A percentile compares a stretch with the other conserved stretches of the same genome.
phyloP scores from a whole-genome alignment of 352 stramenopile genomes.

The Pythium oligandrum region DNA sequence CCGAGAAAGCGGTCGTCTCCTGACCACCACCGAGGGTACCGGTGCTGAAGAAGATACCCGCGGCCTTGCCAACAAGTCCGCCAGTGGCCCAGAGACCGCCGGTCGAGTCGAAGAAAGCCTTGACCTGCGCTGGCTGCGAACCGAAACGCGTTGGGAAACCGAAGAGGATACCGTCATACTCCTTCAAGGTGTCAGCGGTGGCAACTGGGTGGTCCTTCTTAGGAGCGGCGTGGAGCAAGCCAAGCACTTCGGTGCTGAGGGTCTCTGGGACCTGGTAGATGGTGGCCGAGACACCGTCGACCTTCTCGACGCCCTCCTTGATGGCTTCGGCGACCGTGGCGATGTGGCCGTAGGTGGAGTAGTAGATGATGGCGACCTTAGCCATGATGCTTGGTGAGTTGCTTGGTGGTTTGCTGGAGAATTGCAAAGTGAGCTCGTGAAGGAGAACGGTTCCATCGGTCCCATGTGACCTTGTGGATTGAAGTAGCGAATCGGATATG shows the following conservation, averaged over 20 bases:
- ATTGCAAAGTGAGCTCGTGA: no score
- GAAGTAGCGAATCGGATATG: no score
- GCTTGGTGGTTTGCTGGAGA: no score
- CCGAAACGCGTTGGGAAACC: slow-evolving; percentile 85
- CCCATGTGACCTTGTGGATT: no score
- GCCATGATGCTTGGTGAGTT: slow-evolving; percentile 41
- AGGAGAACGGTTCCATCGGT: no score
- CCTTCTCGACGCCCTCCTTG: slow-evolving; percentile 68
- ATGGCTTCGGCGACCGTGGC: slow-evolving; percentile 65
- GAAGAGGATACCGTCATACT: slow-evolving; percentile 84
- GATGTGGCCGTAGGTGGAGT: slow-evolving; percentile 86
- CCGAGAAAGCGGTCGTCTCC: slow-evolving; percentile 52
- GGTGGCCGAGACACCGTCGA: slow-evolving; percentile 47
- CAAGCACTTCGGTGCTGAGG: slow-evolving; percentile 70
- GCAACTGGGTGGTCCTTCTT: slow-evolving; percentile 71
- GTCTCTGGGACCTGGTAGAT: slow-evolving; percentile 83
- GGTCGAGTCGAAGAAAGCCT: slow-evolving; percentile 64
- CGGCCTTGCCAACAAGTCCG: slow-evolving; percentile 60
- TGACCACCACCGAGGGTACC: slow-evolving; percentile 48
- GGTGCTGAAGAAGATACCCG: slow-evolving; percentile 64
- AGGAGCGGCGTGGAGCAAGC: slow-evolving; percentile 77
- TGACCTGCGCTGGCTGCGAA: slow-evolving; percentile 59
- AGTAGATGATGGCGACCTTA: slow-evolving; percentile 83
- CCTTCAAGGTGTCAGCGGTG: slow-evolving; percentile 51
- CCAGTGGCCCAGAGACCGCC: slow-evolving; percentile 60